These are phyloP conservation scores for Sextonia rubra DNA, from an alignment of 164 flowering plant genomes.

Conservation along the genomic window DNA sequence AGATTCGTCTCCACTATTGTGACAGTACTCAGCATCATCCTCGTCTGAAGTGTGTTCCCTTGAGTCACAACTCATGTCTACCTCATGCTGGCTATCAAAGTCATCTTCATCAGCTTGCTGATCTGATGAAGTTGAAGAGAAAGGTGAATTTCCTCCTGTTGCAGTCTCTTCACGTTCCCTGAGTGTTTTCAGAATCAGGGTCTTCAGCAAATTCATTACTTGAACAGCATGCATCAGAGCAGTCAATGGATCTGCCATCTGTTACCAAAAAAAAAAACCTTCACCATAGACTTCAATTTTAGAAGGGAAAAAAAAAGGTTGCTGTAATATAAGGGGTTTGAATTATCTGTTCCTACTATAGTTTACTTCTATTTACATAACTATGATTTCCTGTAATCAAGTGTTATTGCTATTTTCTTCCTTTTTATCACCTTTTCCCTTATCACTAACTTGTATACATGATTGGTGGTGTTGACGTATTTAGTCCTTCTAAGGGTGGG, in stretches of 20 bases:
- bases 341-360: neutral
- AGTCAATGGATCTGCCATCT: conserved; percentile 99
- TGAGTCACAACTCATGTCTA: conserved; percentile 58
- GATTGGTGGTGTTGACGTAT: too few relatives aligned
- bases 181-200: conserved; percentile 62
- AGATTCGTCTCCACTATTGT: conserved; percentile 34
- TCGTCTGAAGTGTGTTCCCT: conserved; percentile 44
- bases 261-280: neutral
- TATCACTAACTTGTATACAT: too few relatives aligned
- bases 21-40: conserved; percentile 30
- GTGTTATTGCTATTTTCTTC: too few relatives aligned
- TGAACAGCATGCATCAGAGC: conserved; percentile 98
- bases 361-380: too few relatives aligned
- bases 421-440: too few relatives aligned
- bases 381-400: too few relatives aligned
- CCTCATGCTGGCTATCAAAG: conserved; percentile 61
- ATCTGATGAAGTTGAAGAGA: conserved; percentile 54
- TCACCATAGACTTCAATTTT: neutral
- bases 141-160: conserved; percentile 55
- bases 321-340: neutral
- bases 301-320: neutral
- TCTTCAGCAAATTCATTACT: conserved; percentile 97
- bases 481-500: too few relatives aligned
- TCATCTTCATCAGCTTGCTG: conserved; percentile 35
- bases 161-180: conserved; percentile 71